A percentile compares a stretch with the other conserved stretches of the same genome.
phyloP scores from a whole-genome alignment of 345 rosid genomes.

The Ceriops decandra region DNA sequence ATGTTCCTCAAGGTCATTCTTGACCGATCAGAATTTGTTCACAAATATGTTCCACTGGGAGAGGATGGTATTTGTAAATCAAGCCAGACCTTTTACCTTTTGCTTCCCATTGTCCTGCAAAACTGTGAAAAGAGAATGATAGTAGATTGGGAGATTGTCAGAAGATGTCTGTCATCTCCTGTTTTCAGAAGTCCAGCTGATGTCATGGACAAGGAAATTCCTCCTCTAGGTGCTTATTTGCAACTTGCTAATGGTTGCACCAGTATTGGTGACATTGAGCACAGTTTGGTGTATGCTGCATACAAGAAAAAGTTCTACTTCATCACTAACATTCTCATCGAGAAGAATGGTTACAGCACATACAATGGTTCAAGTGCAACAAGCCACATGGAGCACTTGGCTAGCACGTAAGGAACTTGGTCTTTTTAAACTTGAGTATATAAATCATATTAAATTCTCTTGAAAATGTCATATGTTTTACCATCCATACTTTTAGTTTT shows the following conservation, averaged over 20 bases:
- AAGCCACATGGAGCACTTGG: slow-evolving; percentile 49
- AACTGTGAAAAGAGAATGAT: slow-evolving; percentile 28
- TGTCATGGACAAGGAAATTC: slow-evolving; percentile 23
- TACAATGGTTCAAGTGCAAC: slow-evolving; percentile 31
- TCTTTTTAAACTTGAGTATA: slow-evolving; percentile 9
- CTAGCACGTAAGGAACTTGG: slow-evolving; percentile 45
- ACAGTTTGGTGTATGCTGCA: slow-evolving; percentile 65
- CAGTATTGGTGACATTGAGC: slow-evolving; percentile 49
- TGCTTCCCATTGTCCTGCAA: slow-evolving; percentile 60
- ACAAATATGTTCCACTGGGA: slow-evolving; percentile 57
- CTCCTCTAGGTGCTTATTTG: slow-evolving; percentile 31
- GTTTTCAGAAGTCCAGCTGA: slow-evolving; percentile 45
- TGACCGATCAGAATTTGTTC: slow-evolving; percentile 49
- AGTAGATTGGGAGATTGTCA: slow-evolving; percentile 63
- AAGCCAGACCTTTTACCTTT: slow-evolving; percentile 57
- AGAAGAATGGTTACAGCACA: slow-evolving; percentile 49
- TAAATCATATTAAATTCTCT: slow-evolving; percentile 13
- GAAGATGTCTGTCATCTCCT: slow-evolving; percentile 77
- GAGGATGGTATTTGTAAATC: slow-evolving; percentile 33
- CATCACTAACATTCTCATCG: slow-evolving; percentile 38
- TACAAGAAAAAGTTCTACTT: slow-evolving; percentile 61
- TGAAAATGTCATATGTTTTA: slow-evolving; percentile 13
- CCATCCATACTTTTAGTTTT: background rate
- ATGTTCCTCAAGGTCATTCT: slow-evolving; percentile 71
- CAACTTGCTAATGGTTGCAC: slow-evolving; percentile 62